Evolutionary conservation across 2,329 filamentous ascomycete genomes (phyloP), one percentile per base, ranked within the genome.

Genomic region (Penicillium glabrum): DNA sequence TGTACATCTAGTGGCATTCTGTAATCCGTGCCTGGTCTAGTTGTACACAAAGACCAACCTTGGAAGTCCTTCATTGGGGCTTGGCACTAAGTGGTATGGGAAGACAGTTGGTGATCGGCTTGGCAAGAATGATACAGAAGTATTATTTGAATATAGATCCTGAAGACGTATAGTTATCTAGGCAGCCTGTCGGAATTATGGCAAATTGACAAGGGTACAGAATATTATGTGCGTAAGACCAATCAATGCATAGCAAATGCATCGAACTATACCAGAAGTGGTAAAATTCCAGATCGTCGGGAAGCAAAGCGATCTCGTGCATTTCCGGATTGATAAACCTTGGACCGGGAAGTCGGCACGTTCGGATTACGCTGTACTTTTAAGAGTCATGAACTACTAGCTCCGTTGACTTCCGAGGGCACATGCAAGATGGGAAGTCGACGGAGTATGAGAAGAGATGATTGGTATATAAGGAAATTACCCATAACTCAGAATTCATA

Each of bases 221-320:
- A 11, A n/a, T n/a, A 46, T 31, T 1, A 41, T 19, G 39, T 45
- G 33, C 5, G 7, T 11, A 13, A 48, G 33, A 27, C 51, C 51
- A 53, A 53, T 53, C 51, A 39, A 19, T 26, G 27, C 8, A 10
- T 1, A 21, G 21, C 9, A 6, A 7, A 6, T 51, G 53, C 31
- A 49, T 39, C 44, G 9, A 16, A 57, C 64, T 65, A 66, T 37
- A 19, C 61, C 59, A 11, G 27, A 56, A 59, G 35, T 51, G 58
- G 64, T 16, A 66, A 58, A 46, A 43, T 65, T 66, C 64, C 60
- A 66, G 64, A 66, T 45, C 44, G 23, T 43, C 56, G 52, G 49
- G 43, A 59, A 46, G 27, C 51, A 58, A 31, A 41, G 54, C 53
- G 44, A 55, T 43, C 56, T 47, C 47, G 41, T 49, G 50, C 47